Base-by-base conservation (phyloP, 352 stramenopile genomes). In the Thalassiosira pacifica region DNA sequence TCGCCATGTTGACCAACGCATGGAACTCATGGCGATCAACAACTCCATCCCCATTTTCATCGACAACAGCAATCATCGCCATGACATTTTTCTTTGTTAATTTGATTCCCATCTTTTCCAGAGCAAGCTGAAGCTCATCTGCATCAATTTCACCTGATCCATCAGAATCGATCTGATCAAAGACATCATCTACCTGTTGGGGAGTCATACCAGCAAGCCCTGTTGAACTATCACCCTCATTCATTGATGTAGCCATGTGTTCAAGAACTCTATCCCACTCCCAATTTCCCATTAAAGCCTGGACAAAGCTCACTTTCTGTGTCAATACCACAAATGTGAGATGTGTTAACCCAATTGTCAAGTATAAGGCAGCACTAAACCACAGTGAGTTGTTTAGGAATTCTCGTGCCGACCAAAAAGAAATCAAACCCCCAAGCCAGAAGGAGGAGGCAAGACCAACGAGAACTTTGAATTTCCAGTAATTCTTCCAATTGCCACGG, bases 401-500 rank as follows among this genome's bases (percentile, higher is more conserved):
- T n/a, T n/a, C 63, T 31, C 72, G 76, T 19, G 83, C 74, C 18
- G 66, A 65, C 29, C 67, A 88, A 27, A 90, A 80, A 22, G 81
- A 86, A 11, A 90, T 32, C 2, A 88, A 83, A 24, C 90, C 78
- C 52, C 90, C 90, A 22, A 83, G 24, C 88, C 88, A 94, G 83
- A 94, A 94, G 10, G 74, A 82, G 18, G 66, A 31, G 37, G 77
- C 76, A 5, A 94, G 67, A 37, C 71, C 59, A 24, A 70, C 29
- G 69, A 93, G 86, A 18, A 86, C 75, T 37, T 83, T 85, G 18
- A 93, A 83, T 59, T 91, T 92, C 45, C 68, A 73, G 16, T 73
- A 72, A 75, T 93, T 93, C 26, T 77, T 80, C 60, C 40, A 80
- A 74, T 94, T 94, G 9, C 90, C 88, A 32, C 90, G 75, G 2